Conservation (phyloP, 495 filamentous ascomycete genomes). For the Aspergillus ostianus region DNA sequence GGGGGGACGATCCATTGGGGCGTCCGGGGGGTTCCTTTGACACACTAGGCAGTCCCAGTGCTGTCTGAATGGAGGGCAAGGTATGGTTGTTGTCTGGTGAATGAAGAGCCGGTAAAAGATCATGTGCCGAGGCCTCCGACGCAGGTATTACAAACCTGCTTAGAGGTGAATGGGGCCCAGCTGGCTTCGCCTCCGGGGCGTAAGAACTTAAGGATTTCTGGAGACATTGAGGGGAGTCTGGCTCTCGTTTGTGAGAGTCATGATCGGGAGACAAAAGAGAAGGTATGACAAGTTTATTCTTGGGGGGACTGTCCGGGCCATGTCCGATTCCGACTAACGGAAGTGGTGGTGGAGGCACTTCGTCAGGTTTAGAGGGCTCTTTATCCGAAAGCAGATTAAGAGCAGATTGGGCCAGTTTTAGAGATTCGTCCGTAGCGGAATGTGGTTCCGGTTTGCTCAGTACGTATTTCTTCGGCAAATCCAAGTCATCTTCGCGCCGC, state of each 20-base stretch:
- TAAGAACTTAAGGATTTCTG: slow-evolving; percentile 10
- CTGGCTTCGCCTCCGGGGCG: neutral
- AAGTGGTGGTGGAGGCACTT: neutral
- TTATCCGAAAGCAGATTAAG: neutral
- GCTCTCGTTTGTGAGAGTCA: slow-evolving; percentile 1
- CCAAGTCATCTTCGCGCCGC: neutral
- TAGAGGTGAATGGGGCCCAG: slow-evolving; percentile 7
- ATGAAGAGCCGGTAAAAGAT: neutral
- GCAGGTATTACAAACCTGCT: slow-evolving; percentile 26
- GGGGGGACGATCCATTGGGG: slow-evolving; percentile 24
- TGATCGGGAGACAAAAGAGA: neutral
- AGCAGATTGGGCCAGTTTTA: neutral
- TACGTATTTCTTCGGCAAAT: neutral
- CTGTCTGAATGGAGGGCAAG: slow-evolving; percentile 45
- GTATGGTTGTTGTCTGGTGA: slow-evolving; percentile 39
- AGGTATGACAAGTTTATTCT: neutral
- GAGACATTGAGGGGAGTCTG: neutral
- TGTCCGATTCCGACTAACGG: too few relatives aligned
- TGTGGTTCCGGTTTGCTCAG: neutral
- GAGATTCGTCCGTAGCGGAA: neutral
- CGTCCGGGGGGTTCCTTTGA: slow-evolving; percentile 18
- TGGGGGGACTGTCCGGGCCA: neutral
- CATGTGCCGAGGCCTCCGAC: slow-evolving; percentile 10
- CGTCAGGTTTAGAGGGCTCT: neutral
- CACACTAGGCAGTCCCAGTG: slow-evolving; percentile 27